phyloP scores from a whole-genome alignment of 1,139 yeast genomes.

The Diutina mesorugosa region DNA sequence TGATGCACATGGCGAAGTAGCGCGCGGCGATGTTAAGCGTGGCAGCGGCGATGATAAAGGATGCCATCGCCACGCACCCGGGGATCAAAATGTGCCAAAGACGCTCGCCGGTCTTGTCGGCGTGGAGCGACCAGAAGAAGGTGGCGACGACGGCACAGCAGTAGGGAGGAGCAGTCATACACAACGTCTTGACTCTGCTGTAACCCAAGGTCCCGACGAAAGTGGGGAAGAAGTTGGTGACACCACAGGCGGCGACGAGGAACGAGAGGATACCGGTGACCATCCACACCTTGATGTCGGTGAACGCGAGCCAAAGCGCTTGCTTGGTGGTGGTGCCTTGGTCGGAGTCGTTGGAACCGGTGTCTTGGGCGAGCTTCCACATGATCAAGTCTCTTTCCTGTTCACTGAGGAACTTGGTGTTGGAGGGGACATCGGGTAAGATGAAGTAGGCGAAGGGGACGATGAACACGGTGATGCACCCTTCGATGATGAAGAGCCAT shows the following conservation, averaged over 20 bases:
- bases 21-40: slow-evolving; percentile 46
- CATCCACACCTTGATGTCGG: slow-evolving; percentile 18
- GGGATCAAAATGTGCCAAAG: slow-evolving; percentile 39
- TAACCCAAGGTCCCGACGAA: slow-evolving; percentile 44
- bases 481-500: slow-evolving; percentile 67
- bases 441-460: slow-evolving; percentile 46
- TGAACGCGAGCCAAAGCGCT: slow-evolving; percentile 26
- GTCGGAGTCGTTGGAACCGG: slow-evolving; percentile 30
- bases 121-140: slow-evolving; percentile 41
- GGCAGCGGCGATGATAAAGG: slow-evolving; percentile 42
- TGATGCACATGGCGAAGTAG: slow-evolving; percentile 48
- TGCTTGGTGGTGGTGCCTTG: slow-evolving; percentile 7
- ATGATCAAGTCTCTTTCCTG: slow-evolving; percentile 38
- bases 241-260: slow-evolving; percentile 45
- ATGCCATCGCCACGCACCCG: slow-evolving; percentile 26
- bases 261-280: slow-evolving; percentile 25
- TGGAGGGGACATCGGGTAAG: slow-evolving; percentile 51
- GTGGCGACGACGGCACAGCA: slow-evolving; percentile 40
- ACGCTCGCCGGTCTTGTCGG: slow-evolving; percentile 45
- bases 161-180: slow-evolving; percentile 52
- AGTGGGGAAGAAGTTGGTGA: slow-evolving; percentile 50
- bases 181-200: slow-evolving; percentile 33
- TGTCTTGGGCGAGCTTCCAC: slow-evolving; percentile 29
- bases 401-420: slow-evolving; percentile 36
- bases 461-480: slow-evolving; percentile 51